Conservation (phyloP, 2,329 filamentous ascomycete species). For the Chlorencoelia australis region DNA sequence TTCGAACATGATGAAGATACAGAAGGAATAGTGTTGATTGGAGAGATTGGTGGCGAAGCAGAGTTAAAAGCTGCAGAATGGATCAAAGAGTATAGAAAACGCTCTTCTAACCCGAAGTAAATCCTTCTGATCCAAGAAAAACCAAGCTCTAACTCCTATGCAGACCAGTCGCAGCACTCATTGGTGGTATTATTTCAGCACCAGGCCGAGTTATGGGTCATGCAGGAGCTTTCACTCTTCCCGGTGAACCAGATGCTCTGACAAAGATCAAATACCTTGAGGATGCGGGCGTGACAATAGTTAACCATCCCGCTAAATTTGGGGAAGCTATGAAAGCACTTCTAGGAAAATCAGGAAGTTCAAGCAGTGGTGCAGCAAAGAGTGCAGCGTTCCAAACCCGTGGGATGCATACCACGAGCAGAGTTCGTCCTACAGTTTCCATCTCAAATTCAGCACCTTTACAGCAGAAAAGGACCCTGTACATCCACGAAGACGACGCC, state of each 20-base stretch:
- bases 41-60: constrained; percentile 56
- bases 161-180: constrained; percentile 62
- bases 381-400: constrained; percentile 37
- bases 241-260: constrained; percentile 53
- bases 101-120: constrained; percentile 52
- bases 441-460: constrained; percentile 1
- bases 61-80: constrained; percentile 63
- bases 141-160: constrained; percentile 2
- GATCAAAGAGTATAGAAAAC: constrained; percentile 55
- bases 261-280: constrained; percentile 60
- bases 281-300: constrained; percentile 56
- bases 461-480: constrained; percentile 40
- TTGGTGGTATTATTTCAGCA: constrained; percentile 57
- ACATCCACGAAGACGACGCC: constrained; percentile 43
- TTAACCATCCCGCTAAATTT: constrained; percentile 68
- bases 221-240: constrained; percentile 61
- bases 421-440: constrained; percentile 12
- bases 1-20: constrained; percentile 57
- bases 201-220: constrained; percentile 66
- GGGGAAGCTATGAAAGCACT: constrained; percentile 56
- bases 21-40: constrained; percentile 56
- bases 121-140: no score
- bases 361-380: constrained; percentile 27
- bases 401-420: constrained; percentile 38
- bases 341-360: constrained; percentile 34